Evolutionary conservation across 202 grass and related monocot species (phyloP).

Genomic region (Panicum hallii): DNA sequence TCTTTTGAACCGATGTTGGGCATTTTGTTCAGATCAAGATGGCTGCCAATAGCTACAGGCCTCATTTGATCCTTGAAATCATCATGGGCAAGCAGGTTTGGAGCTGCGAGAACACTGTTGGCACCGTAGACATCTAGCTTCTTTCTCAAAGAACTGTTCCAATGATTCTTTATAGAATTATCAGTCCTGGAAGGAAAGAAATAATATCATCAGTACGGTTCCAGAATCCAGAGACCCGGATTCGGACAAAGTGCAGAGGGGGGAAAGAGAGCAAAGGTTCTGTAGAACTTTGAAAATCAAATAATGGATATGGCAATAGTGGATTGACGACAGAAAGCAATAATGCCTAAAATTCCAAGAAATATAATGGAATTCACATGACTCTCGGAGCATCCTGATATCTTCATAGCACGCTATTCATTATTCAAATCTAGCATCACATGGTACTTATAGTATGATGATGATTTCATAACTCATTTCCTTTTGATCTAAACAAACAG

Average conservation of each 20-base stretch:
- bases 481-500: slow-evolving; percentile 19
- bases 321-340: not conserved
- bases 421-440: slow-evolving; percentile 39
- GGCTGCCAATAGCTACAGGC: slow-evolving; percentile 18
- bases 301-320: slow-evolving; percentile 3
- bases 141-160: slow-evolving; percentile 99
- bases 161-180: slow-evolving; percentile 99
- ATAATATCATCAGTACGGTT: slow-evolving; percentile 35
- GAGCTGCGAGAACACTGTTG: slow-evolving; percentile 43
- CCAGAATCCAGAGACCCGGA: not conserved
- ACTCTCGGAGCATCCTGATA: slow-evolving; percentile 12
- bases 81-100: slow-evolving; percentile 43
- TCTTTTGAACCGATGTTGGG: slow-evolving; percentile 42
- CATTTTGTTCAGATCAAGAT: slow-evolving; percentile 56
- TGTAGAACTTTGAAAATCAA: slow-evolving; percentile 29
- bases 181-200: slow-evolving; percentile 79
- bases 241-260: slow-evolving; percentile 5
- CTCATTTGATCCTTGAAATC: slow-evolving; percentile 60
- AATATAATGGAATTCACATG: not conserved
- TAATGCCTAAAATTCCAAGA: slow-evolving; percentile 7
- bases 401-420: not conserved
- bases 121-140: slow-evolving; percentile 68
- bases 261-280: not conserved
- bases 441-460: slow-evolving; percentile 26
- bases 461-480: slow-evolving; percentile 12